Conservation (phyloP, 495 filamentous ascomycete species). For the Penicillium samsonianum region DNA sequence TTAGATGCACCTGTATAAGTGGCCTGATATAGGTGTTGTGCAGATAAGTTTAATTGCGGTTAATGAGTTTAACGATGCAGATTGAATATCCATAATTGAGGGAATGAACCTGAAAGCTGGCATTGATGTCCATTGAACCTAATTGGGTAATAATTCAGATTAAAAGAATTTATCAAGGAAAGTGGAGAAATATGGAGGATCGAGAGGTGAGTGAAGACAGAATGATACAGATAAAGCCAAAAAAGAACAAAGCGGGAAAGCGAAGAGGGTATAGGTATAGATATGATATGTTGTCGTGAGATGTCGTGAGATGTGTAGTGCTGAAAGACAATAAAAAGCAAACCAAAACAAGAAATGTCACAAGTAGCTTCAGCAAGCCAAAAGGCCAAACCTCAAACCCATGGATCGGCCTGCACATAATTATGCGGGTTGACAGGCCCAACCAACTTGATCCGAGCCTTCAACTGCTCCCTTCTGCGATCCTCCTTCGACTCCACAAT, state of each 20-base stretch:
- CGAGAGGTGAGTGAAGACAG: too few relatives aligned
- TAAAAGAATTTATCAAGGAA: background rate
- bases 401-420: constrained; percentile 34
- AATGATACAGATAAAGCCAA: background rate
- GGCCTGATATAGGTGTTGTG: background rate
- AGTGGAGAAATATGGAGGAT: background rate
- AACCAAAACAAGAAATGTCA: background rate
- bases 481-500: constrained; percentile 37
- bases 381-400: constrained; percentile 29
- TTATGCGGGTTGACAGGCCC: constrained; percentile 43
- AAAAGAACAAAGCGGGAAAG: background rate
- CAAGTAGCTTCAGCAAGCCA: background rate
- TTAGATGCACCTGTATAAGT: background rate
- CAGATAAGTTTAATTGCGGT: background rate
- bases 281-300: constrained; percentile 6
- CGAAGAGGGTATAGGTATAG: background rate
- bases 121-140: background rate
- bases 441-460: constrained; percentile 48
- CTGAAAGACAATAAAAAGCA: background rate
- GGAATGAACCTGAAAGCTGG: background rate
- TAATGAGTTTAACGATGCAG: background rate
- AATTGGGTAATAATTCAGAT: background rate
- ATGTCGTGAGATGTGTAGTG: constrained; percentile 4
- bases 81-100: background rate
- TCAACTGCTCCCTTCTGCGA: constrained; percentile 40